Evolutionary conservation across 83 land plant genomes (phyloP).

Genomic region (Isoetes engelmannii): DNA sequence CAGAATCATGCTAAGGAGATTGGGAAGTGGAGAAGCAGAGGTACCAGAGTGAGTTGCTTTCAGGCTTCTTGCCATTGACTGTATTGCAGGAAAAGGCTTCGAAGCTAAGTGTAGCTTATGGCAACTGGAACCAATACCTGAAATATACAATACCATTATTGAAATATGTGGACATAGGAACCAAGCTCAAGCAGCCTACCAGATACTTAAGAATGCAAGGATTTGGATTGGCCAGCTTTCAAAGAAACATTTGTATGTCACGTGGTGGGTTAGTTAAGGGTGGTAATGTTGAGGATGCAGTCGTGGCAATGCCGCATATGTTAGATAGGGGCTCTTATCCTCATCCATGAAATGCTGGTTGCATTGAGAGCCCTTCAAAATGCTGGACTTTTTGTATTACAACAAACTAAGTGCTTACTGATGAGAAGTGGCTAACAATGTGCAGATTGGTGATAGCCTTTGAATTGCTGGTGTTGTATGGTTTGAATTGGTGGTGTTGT

Average conservation of each 20-base stretch:
- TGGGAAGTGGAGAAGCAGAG: slow-evolving; percentile 56
- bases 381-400: slow-evolving; percentile 29
- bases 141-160: slow-evolving; percentile 57
- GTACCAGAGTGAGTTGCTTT: slow-evolving; percentile 36
- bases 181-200: slow-evolving; percentile 40
- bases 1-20: slow-evolving; percentile 43
- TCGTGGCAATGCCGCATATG: slow-evolving; percentile 41
- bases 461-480: too few relatives aligned
- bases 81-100: slow-evolving; percentile 60
- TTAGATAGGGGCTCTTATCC: slow-evolving; percentile 50
- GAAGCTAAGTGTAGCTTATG: slow-evolving; percentile 73
- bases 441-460: too few relatives aligned
- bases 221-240: slow-evolving; percentile 21
- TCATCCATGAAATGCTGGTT: slow-evolving; percentile 40
- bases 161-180: slow-evolving; percentile 76
- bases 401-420: slow-evolving; percentile 36
- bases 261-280: slow-evolving; percentile 62
- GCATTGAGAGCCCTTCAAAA: slow-evolving; percentile 41
- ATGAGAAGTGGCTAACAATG: too few relatives aligned
- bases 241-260: slow-evolving; percentile 51
- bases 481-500: too few relatives aligned
- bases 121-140: slow-evolving; percentile 60
- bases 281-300: slow-evolving; percentile 47
- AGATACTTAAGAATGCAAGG: slow-evolving; percentile 46
- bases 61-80: slow-evolving; percentile 62